Evolutionary conservation across 305 asterid species (phyloP).

Genomic region (Solanum hybrid): DNA sequence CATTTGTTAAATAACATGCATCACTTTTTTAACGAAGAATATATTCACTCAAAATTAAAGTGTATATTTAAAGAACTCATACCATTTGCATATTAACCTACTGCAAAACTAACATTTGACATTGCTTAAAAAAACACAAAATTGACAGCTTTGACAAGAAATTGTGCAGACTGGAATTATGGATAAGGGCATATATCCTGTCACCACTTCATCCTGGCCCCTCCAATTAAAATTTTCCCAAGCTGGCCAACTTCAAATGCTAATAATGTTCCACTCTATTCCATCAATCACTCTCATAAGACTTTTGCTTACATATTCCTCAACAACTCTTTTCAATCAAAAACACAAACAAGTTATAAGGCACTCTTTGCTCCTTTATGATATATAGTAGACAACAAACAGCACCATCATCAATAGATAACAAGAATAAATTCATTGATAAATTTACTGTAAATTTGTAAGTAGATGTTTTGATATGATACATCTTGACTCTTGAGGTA

Average conservation of each 20-base stretch:
- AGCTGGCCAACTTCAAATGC: neutral
- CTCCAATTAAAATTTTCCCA: constrained; percentile 1
- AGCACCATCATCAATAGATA: neutral
- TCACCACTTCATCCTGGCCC: constrained; percentile 36
- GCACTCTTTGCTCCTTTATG: neutral
- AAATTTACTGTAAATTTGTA: neutral
- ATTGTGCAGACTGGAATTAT: constrained; percentile 24
- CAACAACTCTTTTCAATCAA: neutral
- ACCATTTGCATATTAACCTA: neutral
- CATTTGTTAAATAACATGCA: neutral
- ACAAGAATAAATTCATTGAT: neutral
- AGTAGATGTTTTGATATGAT: neutral
- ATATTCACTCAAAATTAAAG: neutral
- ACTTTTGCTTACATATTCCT: neutral
- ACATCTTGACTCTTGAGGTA: neutral
- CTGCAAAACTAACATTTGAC: neutral
- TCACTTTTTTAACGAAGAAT: neutral
- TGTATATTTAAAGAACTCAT: neutral
- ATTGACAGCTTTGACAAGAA: neutral
- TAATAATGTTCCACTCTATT: neutral
- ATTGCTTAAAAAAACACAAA: neutral
- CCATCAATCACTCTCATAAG: constrained; percentile 2
- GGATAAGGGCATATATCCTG: constrained; percentile 39
- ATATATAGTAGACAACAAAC: neutral
- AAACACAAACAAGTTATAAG: neutral